Conservation (phyloP, 2,329 filamentous ascomycete genomes). For the Paraphaeosphaeria sporulosa region DNA sequence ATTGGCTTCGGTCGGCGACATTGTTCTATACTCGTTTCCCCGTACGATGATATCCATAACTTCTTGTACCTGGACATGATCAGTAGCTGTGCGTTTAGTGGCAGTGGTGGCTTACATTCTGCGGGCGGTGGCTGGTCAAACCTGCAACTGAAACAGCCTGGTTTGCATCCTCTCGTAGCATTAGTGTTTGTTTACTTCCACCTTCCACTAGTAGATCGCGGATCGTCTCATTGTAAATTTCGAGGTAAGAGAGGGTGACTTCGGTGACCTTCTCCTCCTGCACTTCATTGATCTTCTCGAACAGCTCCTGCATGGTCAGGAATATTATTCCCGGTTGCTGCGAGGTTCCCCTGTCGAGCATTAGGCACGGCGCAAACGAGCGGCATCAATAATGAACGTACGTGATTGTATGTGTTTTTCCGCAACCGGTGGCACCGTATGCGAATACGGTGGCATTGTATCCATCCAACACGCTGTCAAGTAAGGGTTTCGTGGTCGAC, state of each 20-base stretch:
- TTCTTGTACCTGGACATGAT: constrained; percentile 65
- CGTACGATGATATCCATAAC: constrained; percentile 99
- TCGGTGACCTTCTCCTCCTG: constrained; percentile 88
- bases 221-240: constrained; percentile 99
- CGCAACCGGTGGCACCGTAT: constrained; percentile 96
- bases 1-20: constrained; percentile 96
- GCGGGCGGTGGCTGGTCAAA: constrained; percentile 87
- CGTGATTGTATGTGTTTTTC: constrained; percentile 95
- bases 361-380: constrained; percentile 23
- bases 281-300: constrained; percentile 91
- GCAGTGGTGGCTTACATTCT: constrained; percentile 68
- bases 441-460: constrained; percentile 99
- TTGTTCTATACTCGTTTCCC: constrained; percentile 92
- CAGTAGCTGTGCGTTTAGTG: constrained; percentile 20
- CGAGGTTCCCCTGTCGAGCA: constrained; percentile 68
- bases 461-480: constrained; percentile 94
- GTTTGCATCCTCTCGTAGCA: constrained; percentile 93
- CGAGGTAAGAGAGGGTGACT: constrained; percentile 90
- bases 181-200: constrained; percentile 82
- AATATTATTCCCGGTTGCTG: constrained; percentile 98
- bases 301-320: constrained; percentile 97
- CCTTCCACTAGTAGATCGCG: constrained; percentile 90
- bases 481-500: constrained; percentile 83
- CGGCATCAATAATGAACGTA: constrained; percentile 54
- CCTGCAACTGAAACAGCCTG: constrained; percentile 91